These are phyloP conservation scores for Rhizoclosmatium globosum DNA, from an alignment of 192 early-diverging fungal genomes.

Conservation along the genomic window DNA sequence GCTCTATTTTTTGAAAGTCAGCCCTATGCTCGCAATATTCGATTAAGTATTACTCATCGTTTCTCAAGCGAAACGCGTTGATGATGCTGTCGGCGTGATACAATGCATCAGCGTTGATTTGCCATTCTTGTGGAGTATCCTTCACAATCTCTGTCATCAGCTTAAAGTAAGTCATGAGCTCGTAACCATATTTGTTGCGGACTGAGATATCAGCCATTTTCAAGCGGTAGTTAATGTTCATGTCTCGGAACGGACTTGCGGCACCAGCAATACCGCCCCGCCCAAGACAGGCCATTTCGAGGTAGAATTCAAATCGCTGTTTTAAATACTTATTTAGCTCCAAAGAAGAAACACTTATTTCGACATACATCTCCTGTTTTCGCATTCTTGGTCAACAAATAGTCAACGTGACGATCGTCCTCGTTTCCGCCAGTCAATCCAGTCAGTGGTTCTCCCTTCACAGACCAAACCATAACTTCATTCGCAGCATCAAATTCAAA, in stretches of 20 bases:
- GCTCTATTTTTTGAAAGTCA: conserved; percentile 21
- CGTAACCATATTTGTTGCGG: conserved; percentile 72
- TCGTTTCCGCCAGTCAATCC: conserved; percentile 85
- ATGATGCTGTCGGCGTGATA: conserved; percentile 81
- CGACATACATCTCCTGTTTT: conserved; percentile 39
- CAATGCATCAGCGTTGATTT: conserved; percentile 82
- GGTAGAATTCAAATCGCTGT: conserved; percentile 71
- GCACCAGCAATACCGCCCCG: conserved; percentile 85
- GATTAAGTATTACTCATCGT: conserved; percentile 37
- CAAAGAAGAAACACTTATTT: not conserved
- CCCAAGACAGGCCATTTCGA: conserved; percentile 93
- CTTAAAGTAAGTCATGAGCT: conserved; percentile 79
- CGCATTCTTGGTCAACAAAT: conserved; percentile 57
- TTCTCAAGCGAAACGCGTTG: conserved; percentile 70
- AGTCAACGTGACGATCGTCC: conserved; percentile 65
- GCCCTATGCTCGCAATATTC: not conserved
- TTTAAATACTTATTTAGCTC: not conserved
- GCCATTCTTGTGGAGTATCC: conserved; percentile 72
- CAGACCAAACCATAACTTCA: conserved; percentile 93
- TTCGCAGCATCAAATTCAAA: conserved; percentile 87
- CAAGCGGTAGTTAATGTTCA: conserved; percentile 70
- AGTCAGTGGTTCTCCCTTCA: conserved; percentile 80
- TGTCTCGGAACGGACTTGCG: conserved; percentile 74
- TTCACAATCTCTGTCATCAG: conserved; percentile 75
- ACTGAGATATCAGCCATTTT: conserved; percentile 73